Percentiles rank a stretch among this genome's conserved stretches.
Evolutionary conservation across 78 protist genomes (phyloP).

Genomic region (Chrysochromulina parva): DNA sequence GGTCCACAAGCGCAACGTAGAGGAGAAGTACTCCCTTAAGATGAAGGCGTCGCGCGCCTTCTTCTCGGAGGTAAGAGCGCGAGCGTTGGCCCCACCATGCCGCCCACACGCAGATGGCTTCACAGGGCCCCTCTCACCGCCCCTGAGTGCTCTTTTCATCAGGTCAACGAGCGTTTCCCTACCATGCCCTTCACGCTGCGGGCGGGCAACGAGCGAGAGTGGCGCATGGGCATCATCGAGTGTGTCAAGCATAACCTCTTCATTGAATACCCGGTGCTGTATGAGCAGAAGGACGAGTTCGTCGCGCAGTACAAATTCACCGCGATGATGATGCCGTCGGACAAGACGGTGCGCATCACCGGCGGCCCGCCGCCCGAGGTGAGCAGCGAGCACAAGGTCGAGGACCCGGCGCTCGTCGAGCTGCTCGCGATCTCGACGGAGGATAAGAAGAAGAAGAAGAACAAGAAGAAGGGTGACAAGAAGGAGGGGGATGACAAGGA

Average conservation of each 20-base stretch:
- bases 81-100: no score
- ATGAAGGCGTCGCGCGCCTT: conserved; percentile 83
- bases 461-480: not conserved
- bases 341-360: conserved; percentile 21
- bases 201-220: conserved; percentile 74
- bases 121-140: no score
- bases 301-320: conserved; percentile 93
- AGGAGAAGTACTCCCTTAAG: conserved; percentile 79
- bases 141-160: not conserved
- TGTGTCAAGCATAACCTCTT: conserved; percentile 80
- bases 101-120: no score
- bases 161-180: not conserved
- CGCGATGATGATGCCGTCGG: conserved; percentile 52
- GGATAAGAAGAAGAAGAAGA: conserved; percentile 29
- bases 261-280: conserved; percentile 86
- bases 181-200: conserved; percentile 56
- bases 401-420: not conserved
- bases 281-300: conserved; percentile 59
- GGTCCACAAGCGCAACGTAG: conserved; percentile 86
- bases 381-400: not conserved
- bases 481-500: no score
- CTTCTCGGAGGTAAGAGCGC: conserved; percentile 52
- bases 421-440: not conserved
- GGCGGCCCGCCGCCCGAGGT: not conserved
- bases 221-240: conserved; percentile 86